Evolutionary conservation across 257 asterid genomes (phyloP), one percentile per base, ranked within the genome.

Genomic region (Vinca minor): DNA sequence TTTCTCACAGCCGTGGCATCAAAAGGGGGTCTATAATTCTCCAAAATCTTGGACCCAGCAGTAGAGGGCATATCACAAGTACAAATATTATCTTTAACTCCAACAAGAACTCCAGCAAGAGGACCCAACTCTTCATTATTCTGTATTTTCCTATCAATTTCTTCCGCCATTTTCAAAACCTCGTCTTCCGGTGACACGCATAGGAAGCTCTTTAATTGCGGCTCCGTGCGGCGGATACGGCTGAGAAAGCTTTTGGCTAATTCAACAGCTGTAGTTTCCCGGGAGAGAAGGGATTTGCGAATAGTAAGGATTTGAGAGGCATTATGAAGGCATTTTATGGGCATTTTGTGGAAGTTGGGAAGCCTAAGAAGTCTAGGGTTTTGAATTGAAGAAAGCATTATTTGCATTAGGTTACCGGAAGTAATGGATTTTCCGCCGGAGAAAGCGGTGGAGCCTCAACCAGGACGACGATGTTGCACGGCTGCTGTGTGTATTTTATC

Each of bases 1-100:
- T 83, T 93, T 77, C 79, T 82, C 76, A 89, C 96, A 1, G 84
- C 96, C 18, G 97, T 89, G 32, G 98, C 97, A 66, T 93, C 97
- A 59, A 72, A 89, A 3, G 97, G 92, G 46, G 97, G 97, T 32
- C 81, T 72, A 55, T 92, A 92, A 64, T 82, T 73, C 68, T 93
- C 92, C 87, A 93, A 64, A 18, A 87, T 77, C 81, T 73, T 87
- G 4, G 97, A 93, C 4, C 97, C 97, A 12, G 97, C 98, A 14
- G 96, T 89, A 2, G 96, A 87, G 0, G 98, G 95, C 97, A 93
- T 89, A 64, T 89, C 87, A 14, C 31, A 21, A 2, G 97, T 89
- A 79, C 96, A 89, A 5, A 93, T 93, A 57, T 93, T 93, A 76
- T 93, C 98, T 84, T 93, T 89, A 35, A 93, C 87, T 18, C 87